phyloP scores from a whole-genome alignment of 2,329 filamentous ascomycete genomes.

The Lachnellula occidentalis region DNA sequence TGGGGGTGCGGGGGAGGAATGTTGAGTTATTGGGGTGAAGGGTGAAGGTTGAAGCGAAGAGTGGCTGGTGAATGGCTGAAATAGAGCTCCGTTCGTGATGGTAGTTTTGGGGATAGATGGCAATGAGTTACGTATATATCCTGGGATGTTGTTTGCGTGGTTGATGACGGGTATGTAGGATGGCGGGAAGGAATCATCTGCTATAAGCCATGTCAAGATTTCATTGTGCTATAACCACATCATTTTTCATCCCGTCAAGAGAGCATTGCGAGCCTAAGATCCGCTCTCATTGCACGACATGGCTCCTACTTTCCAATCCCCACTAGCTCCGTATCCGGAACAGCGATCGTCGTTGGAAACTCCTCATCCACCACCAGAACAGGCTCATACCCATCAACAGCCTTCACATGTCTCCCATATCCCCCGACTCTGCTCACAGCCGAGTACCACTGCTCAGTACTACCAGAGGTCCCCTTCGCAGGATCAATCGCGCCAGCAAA shows the following conservation, averaged over 20 bases:
- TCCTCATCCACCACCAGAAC: constrained; percentile 15
- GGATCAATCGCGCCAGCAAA: constrained; percentile 22
- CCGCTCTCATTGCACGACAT: neutral
- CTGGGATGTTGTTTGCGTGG: neutral
- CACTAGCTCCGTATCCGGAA: constrained; percentile 11
- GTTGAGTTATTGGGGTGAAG: constrained; percentile 12
- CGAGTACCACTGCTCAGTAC: constrained; percentile 21
- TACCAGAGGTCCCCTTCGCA: constrained; percentile 8
- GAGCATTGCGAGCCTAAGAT: neutral
- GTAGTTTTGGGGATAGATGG: too few relatives aligned
- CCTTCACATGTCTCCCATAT: constrained; percentile 22
- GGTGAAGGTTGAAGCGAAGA: too few relatives aligned
- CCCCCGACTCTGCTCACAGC: constrained; percentile 4
- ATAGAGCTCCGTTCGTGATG: too few relatives aligned
- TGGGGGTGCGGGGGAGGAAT: constrained; percentile 43
- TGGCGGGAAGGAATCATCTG: neutral
- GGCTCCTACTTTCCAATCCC: neutral
- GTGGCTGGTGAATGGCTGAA: too few relatives aligned
- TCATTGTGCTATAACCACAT: too few relatives aligned
- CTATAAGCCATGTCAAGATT: neutral
- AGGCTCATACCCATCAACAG: constrained; percentile 23
- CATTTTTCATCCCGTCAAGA: too few relatives aligned
- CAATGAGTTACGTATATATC: neutral
- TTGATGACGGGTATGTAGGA: neutral
- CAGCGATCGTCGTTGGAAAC: constrained; percentile 10